A percentile compares a stretch with the other conserved stretches of the same genome.
Evolutionary conservation across 78 protist species (phyloP).

Genomic region (Emiliania huxleyi): DNA sequence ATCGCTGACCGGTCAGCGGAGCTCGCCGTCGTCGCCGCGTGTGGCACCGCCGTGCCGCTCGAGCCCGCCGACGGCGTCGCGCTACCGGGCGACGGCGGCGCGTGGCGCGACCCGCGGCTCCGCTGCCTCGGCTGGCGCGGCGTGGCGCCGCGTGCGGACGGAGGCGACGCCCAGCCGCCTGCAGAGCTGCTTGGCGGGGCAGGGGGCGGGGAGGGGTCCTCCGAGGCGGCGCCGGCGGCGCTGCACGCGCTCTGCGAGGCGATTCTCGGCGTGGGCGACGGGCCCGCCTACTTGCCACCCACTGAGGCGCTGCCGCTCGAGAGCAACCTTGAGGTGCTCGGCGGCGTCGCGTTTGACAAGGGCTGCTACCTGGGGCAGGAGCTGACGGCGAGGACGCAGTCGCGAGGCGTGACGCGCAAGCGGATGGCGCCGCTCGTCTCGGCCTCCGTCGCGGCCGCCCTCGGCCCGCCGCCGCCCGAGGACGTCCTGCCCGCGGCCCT

Average conservation of each 20-base stretch:
- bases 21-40: not conserved
- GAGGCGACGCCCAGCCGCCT: too few species aligned
- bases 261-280: not conserved
- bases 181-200: too few species aligned
- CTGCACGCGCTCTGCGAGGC: not conserved
- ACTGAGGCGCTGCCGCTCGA: constrained; percentile 58
- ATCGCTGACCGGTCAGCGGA: not conserved
- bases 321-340: constrained; percentile 61
- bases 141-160: not conserved
- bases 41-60: not conserved
- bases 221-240: not conserved
- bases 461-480: not conserved
- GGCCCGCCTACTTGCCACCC: not conserved
- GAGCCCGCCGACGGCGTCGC: not conserved
- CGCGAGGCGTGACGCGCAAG: constrained; percentile 67
- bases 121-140: not conserved
- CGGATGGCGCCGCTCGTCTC: constrained; percentile 64
- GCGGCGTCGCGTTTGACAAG: constrained; percentile 68
- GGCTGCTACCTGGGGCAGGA: constrained; percentile 88
- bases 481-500: not conserved
- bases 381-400: constrained; percentile 69
- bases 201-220: not conserved
- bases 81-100: not conserved
- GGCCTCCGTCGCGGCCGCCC: too few species aligned
- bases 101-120: not conserved